Evolutionary conservation across 495 filamentous ascomycete genomes (phyloP).

Genomic region (Trichoderma gamsii): DNA sequence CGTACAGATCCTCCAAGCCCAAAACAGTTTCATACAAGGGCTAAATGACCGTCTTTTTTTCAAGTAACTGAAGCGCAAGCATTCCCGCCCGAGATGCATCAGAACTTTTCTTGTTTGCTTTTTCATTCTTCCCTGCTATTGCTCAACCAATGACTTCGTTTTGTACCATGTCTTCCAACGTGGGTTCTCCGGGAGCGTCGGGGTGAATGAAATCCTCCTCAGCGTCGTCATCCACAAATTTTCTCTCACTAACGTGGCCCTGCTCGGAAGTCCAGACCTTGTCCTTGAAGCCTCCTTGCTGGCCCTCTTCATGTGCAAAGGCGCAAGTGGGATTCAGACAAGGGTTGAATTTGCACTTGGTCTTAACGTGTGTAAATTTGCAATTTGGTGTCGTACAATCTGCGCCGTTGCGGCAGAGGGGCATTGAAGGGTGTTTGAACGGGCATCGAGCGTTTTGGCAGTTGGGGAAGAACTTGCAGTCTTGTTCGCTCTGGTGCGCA

Average conservation of each 20-base stretch:
- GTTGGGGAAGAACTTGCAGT: constrained; percentile 93
- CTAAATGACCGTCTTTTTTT: constrained; percentile 2
- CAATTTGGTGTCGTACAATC: constrained; percentile 80
- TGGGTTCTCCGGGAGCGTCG: constrained; percentile 31
- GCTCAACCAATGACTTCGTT: constrained; percentile 22
- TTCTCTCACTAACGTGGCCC: constrained; percentile 80
- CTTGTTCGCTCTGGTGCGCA: constrained; percentile 70
- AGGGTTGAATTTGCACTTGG: constrained; percentile 83
- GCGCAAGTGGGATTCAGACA: constrained; percentile 79
- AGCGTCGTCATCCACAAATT: constrained; percentile 68
- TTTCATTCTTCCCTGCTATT: background rate
- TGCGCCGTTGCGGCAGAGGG: constrained; percentile 83
- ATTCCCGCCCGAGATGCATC: background rate
- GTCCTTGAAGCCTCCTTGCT: constrained; percentile 71
- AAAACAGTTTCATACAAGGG: background rate
- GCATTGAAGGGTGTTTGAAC: constrained; percentile 76
- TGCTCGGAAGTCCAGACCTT: constrained; percentile 81
- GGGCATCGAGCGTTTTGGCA: constrained; percentile 82
- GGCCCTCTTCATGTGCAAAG: constrained; percentile 90
- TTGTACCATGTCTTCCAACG: constrained; percentile 16
- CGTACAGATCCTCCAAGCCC: constrained; percentile 11
- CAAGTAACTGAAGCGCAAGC: background rate
- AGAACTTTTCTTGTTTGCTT: background rate
- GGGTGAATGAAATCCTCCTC: constrained; percentile 76
- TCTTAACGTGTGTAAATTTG: constrained; percentile 80